Evolutionary conservation across 768 basidiomycete genomes (phyloP), one percentile per base, ranked within the genome.

Genomic region (Gautieria morchelliformis): DNA sequence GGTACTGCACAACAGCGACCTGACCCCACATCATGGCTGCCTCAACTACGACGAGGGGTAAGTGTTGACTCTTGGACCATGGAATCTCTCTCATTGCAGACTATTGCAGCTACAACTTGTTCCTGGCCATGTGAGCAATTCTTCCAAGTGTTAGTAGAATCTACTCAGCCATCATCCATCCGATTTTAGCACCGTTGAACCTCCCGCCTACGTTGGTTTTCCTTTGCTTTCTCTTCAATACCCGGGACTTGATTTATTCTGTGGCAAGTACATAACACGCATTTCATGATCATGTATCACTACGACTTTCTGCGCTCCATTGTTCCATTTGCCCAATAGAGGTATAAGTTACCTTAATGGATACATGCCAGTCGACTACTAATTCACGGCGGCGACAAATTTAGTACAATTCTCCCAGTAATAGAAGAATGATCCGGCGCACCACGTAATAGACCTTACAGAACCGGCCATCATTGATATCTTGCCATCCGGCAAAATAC

Each of bases 1-100:
- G 74, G 76, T 22, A 73, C 73, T 56, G 69, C 73, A 32, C 71
- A 69, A 56, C 75, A 75, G 62, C 72, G 72, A 53, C 70, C 74
- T 39, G 75, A 78, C 45, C 81, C 86, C 20, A 76, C 74, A 5
- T 82, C 84, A 59, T 93, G 88, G 85, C 70, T 91, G 11, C 80
- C 78, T 30, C 76, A 81, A 54, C 83, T 89, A 65, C 77, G 89
- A 58, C 71, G 71, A 75, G 78, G 73, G 52, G 75, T 76, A 53
- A 64, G 72, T 66, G 20, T 19, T 24, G 11, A 49, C 35, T 30
- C 22, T 4, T 53, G 22, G 20, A 15, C 32, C 24, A 39, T 39
- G 10, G 33, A 49, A 1, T 49, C 22, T 17, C 15, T 27, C 15
- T 24, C 4, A 17, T 49, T 49, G 8, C 48, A 9, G 48, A 30